Evolutionary conservation across 306 rosid genomes (phyloP).

Genomic region (Chamaecrista fasciculata): DNA sequence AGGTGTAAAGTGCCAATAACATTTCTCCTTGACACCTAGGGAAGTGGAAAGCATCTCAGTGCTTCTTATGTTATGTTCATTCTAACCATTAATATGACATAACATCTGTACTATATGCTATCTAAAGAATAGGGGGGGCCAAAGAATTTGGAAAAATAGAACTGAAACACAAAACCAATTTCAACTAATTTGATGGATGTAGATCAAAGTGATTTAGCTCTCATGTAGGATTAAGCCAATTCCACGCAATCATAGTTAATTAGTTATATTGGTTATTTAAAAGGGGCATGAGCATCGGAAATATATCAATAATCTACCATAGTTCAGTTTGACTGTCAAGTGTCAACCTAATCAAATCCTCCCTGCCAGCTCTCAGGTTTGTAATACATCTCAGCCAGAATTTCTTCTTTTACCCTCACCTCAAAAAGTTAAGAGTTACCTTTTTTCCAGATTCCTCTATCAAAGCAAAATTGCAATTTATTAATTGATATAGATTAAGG

Average conservation of each 20-base stretch:
- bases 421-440: conserved; percentile 14
- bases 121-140: too few species aligned
- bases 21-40: background rate
- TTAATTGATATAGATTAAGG: background rate
- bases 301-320: background rate
- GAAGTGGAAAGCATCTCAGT: background rate
- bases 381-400: background rate
- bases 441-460: background rate
- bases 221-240: background rate
- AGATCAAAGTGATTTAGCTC: background rate
- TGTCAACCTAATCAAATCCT: background rate
- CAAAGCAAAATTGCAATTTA: background rate
- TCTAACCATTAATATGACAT: background rate
- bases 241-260: background rate
- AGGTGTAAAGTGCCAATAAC: background rate
- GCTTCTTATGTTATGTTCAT: background rate
- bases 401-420: conserved; percentile 7
- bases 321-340: background rate
- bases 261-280: background rate
- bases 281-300: background rate
- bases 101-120: background rate
- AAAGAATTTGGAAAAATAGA: background rate
- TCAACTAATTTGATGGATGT: background rate
- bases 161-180: background rate
- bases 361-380: background rate